These are phyloP conservation scores for Lactarius hatsudake DNA, from an alignment of 768 basidiomycete genomes.

Conservation along the genomic window DNA sequence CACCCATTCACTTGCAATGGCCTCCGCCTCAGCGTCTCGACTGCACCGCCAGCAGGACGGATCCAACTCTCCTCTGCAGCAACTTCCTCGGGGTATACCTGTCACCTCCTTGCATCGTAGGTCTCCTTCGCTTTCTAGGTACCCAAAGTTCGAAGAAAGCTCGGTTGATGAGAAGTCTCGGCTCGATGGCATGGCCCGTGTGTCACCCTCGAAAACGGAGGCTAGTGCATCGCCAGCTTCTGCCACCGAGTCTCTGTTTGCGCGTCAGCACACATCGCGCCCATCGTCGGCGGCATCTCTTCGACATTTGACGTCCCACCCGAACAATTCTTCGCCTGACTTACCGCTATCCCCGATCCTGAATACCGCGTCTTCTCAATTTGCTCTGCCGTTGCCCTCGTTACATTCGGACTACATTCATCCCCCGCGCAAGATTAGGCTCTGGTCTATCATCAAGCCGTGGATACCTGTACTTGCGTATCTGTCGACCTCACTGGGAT, in stretches of 20 bases:
- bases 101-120: conserved; percentile 8
- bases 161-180: conserved; percentile 14
- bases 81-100: conserved; percentile 18
- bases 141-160: conserved; percentile 17
- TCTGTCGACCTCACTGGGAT: conserved; percentile 70
- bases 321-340: conserved; percentile 3
- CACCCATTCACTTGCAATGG: not conserved
- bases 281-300: conserved; percentile 13
- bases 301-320: conserved; percentile 15
- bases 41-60: conserved; percentile 11
- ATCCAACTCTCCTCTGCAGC: not conserved
- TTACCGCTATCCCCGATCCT: conserved; percentile 9
- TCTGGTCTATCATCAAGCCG: conserved; percentile 55
- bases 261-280: conserved; percentile 7
- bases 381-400: conserved; percentile 26
- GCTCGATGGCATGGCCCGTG: not conserved
- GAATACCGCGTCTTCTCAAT: conserved; percentile 9
- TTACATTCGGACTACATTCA: conserved; percentile 26
- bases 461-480: conserved; percentile 81
- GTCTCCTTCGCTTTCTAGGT: conserved; percentile 14
- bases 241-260: conserved; percentile 2
- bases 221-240: not conserved
- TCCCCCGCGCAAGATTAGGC: conserved; percentile 25
- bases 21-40: conserved; percentile 7
- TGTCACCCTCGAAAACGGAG: conserved; percentile 10